Percentiles rank a stretch among this genome's conserved stretches.
Evolutionary conservation across 1,284 basidiomycete genomes (phyloP).

Genomic region (Fomitiporia mediterranea): DNA sequence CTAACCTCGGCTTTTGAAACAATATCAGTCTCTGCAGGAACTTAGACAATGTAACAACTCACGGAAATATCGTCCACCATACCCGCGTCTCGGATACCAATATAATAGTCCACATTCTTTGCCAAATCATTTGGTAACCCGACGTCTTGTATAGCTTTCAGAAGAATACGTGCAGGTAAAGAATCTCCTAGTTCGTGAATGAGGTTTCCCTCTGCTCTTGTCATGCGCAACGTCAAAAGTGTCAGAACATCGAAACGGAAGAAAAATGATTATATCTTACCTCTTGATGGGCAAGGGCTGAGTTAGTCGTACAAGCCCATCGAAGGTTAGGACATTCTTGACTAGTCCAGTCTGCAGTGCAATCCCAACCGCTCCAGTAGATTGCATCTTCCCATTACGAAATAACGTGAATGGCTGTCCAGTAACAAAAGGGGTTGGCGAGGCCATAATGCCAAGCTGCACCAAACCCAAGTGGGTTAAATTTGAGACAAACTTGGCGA

Average conservation of each 20-base stretch:
- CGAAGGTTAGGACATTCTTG: not conserved
- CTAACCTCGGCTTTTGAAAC: slow-evolving; percentile 2
- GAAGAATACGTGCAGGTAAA: slow-evolving; percentile 15
- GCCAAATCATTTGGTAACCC: slow-evolving; percentile 10
- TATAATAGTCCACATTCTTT: slow-evolving; percentile 18
- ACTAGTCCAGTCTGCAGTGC: slow-evolving; percentile 3
- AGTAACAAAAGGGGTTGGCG: slow-evolving; percentile 20
- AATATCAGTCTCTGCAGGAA: not conserved
- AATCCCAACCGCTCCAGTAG: slow-evolving; percentile 17
- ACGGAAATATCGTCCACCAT: not conserved
- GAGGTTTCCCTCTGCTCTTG: slow-evolving; percentile 16
- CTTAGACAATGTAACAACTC: not conserved
- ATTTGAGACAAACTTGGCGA: not conserved
- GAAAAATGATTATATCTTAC: not conserved
- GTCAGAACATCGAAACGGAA: not conserved
- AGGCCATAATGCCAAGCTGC: slow-evolving; percentile 17
- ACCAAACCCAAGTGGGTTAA: too few relatives aligned
- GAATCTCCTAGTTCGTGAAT: slow-evolving; percentile 18
- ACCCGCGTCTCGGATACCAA: slow-evolving; percentile 6
- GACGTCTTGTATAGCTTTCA: slow-evolving; percentile 13
- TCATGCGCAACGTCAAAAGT: not conserved
- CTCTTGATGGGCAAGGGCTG: slow-evolving; percentile 8
- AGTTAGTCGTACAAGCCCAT: slow-evolving; percentile 10
- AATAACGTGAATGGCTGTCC: slow-evolving; percentile 17
- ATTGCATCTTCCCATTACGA: slow-evolving; percentile 16